Conservation (phyloP, 2,329 filamentous ascomycete species). For the Stromatinia cepivora region DNA sequence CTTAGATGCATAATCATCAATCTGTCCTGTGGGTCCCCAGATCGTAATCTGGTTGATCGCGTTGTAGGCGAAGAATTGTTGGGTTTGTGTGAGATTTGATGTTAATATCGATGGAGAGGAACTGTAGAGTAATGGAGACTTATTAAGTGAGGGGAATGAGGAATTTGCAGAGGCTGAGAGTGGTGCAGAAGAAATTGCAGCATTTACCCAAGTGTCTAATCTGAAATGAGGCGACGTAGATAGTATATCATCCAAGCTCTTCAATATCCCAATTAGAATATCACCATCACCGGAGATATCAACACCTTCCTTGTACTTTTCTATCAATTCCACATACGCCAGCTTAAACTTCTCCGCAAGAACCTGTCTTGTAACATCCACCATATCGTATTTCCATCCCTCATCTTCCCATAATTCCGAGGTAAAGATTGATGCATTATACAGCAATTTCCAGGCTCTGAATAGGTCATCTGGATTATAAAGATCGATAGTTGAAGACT, state of each 20-base stretch:
- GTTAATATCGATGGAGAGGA: neutral
- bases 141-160: neutral
- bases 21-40: conserved; percentile 51
- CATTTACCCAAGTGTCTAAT: conserved; percentile 1
- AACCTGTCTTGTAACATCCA: conserved; percentile 7
- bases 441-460: neutral
- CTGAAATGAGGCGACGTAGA: conserved; percentile 4
- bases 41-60: conserved; percentile 53
- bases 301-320: neutral
- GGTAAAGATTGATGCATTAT: neutral
- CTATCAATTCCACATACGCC: neutral
- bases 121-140: neutral
- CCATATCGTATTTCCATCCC: conserved; percentile 8
- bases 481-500: neutral
- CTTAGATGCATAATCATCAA: conserved; percentile 53
- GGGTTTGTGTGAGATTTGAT: neutral
- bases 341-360: neutral
- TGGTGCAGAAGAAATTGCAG: neutral
- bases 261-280: neutral
- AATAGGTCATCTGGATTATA: neutral
- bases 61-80: conserved; percentile 42
- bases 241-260: neutral
- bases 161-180: neutral
- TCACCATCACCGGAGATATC: neutral
- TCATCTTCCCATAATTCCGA: neutral